Percentiles rank a stretch among this genome's conserved stretches.
phyloP scores from a whole-genome alignment of 2,329 filamentous ascomycete species.

The Alternaria sp. region DNA sequence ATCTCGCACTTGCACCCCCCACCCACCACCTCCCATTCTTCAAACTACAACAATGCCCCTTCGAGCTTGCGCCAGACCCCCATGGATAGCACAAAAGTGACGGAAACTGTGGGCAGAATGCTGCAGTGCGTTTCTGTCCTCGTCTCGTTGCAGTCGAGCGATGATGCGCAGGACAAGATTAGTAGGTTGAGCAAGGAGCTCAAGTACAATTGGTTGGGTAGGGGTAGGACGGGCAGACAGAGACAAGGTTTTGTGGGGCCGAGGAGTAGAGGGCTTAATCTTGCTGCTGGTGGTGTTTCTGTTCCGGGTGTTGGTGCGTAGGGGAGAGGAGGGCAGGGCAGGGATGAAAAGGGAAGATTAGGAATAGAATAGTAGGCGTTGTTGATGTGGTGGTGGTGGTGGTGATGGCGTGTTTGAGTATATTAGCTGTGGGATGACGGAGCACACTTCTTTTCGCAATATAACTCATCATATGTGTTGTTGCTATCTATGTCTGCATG shows the following conservation, averaged over 20 bases:
- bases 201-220: constrained; percentile 95
- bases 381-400: not conserved
- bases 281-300: not conserved
- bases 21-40: constrained; percentile 22
- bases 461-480: not conserved
- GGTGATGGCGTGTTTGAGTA: not conserved
- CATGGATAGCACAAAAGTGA: constrained; percentile 74
- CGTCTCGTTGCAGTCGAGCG: constrained; percentile 75
- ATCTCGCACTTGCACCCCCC: constrained; percentile 18
- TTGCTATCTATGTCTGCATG: not conserved
- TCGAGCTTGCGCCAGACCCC: constrained; percentile 39
- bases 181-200: constrained; percentile 84
- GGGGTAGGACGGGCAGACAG: constrained; percentile 88
- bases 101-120: constrained; percentile 94
- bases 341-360: no score
- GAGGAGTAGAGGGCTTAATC: constrained; percentile 22
- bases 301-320: not conserved
- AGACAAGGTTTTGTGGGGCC: constrained; percentile 84
- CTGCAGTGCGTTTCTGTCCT: constrained; percentile 95
- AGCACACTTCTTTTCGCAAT: no score
- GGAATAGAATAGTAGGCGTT: not conserved
- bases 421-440: not conserved
- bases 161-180: constrained; percentile 79
- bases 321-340: not conserved
- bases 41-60: constrained; percentile 16